These are phyloP conservation scores for Trametes villosa DNA, from an alignment of 768 basidiomycete species.

Conservation along the genomic window DNA sequence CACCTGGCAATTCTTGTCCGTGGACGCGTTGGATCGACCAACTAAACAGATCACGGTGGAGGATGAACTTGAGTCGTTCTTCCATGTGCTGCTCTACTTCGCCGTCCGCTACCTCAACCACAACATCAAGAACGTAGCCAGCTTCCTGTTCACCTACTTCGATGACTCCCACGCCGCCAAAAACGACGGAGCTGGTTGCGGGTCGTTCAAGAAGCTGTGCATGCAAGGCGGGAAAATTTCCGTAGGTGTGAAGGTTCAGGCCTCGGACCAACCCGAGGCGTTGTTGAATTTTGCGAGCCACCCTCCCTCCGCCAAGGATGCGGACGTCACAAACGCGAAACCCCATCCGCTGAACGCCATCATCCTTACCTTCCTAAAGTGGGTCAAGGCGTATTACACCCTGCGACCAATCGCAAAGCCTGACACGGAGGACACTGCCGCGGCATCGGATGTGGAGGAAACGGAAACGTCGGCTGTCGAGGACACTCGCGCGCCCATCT, in stretches of 20 bases:
- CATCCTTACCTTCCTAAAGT: not conserved
- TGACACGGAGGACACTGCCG: too few species aligned
- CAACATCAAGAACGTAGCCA: slow-evolving; percentile 14
- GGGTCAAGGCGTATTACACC: not conserved
- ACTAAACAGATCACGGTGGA: not conserved
- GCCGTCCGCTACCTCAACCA: slow-evolving; percentile 20
- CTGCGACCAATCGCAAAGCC: not conserved
- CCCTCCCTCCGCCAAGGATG: too few species aligned
- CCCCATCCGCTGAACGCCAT: not conserved
- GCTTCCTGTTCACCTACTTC: slow-evolving; percentile 17
- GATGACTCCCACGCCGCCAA: not conserved
- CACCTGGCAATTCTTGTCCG: slow-evolving; percentile 18
- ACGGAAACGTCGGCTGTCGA: not conserved
- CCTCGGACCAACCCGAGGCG: not conserved
- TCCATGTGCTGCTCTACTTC: slow-evolving; percentile 8
- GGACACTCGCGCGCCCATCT: not conserved
- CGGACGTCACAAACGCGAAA: too few species aligned
- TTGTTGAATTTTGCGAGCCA: not conserved
- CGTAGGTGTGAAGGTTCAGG: not conserved
- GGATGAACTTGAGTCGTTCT: slow-evolving; percentile 18
- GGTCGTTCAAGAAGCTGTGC: not conserved
- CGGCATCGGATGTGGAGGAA: too few species aligned
- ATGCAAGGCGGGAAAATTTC: not conserved
- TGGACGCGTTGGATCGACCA: not conserved
- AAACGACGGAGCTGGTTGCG: not conserved